Percentiles rank a stretch among this genome's conserved stretches.
phyloP scores from a whole-genome alignment of 805 yeast genomes.

The Lipomyces lipofer region DNA sequence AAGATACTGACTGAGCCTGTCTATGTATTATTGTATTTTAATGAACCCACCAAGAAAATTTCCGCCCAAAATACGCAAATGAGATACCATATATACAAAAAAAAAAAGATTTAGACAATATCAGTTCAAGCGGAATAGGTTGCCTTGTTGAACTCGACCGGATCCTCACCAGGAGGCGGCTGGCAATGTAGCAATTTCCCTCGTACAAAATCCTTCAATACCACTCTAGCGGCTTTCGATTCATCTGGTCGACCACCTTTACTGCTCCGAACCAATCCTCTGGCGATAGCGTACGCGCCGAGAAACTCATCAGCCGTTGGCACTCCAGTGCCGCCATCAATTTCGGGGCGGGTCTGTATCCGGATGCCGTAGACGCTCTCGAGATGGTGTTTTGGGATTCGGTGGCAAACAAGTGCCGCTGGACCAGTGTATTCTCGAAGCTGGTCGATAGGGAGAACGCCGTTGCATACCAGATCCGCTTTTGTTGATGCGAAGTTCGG shows the following conservation, averaged over 20 bases:
- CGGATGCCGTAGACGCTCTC: conserved; percentile 95
- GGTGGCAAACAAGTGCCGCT: conserved; percentile 73
- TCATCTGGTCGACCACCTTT: conserved; percentile 97
- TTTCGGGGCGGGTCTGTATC: conserved; percentile 68
- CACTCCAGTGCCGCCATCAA: conserved; percentile 83
- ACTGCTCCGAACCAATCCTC: conserved; percentile 92
- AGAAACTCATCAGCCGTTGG: conserved; percentile 89
- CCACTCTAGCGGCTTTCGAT: conserved; percentile 87
- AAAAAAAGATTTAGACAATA: neutral
- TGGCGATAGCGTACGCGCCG: conserved; percentile 89
- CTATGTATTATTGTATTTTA: neutral
- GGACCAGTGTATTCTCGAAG: conserved; percentile 91
- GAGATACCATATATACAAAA: neutral
- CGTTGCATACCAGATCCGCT: conserved; percentile 95
- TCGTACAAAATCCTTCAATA: conserved; percentile 90
- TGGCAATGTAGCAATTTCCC: conserved; percentile 82
- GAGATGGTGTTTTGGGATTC: conserved; percentile 83
- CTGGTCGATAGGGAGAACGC: conserved; percentile 98
- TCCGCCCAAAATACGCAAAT: neutral
- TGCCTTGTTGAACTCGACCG: conserved; percentile 72
- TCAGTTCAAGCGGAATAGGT: conserved; percentile 22
- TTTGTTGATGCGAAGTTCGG: conserved; percentile 96
- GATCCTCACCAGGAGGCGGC: conserved; percentile 79
- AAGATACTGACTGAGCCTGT: too few relatives aligned
- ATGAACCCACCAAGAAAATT: neutral